Evolutionary conservation across 2,329 filamentous ascomycete species (phyloP), one percentile per base, ranked within the genome.

Genomic region (Calonectria pseudoturangicola): DNA sequence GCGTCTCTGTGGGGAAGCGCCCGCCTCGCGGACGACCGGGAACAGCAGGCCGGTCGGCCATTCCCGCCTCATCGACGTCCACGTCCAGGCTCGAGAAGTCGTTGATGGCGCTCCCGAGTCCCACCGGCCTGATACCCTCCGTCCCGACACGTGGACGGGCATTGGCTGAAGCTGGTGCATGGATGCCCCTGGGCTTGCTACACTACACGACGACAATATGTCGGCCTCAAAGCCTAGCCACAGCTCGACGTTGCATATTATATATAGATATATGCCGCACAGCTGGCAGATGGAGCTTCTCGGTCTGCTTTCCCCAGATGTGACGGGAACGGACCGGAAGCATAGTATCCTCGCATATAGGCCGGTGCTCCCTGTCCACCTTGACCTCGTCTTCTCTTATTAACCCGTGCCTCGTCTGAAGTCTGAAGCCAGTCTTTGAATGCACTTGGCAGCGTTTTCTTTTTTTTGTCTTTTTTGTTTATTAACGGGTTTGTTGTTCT

Each of bases 251-350:
- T 25, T 54, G 43, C 45, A 62, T 30, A 62, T 45, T 66, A 33
- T 43, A 36, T 62, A 68, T 58, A 47, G 47, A 66, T 58, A 72
- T 72, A 69, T 72, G 66, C 70, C 66, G 70, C 70, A 72, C 41
- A 65, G 56, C 65, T 72, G 65, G 58, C 69, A 63, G 39, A n/a
- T 64, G 50, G 62, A 48, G 62, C 60, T 27, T 30, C 39, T 39
- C n/a, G 36, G 21, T 56, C 36, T 70, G 43, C 41, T 25, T 71
- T 71, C 69, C 69, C 65, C 56, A 65, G 65, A 67, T 67, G 69
- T 63, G 64, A 71, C 69, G 64, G 69, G 63, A 71, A 71, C 47
- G 43, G 64, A 71, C 69, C 62, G 69, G 50, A 66, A 67, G 69
- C 69, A 66, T 45, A 64, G 21, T 50, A 64, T 45, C 28, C 39